Percentiles rank a stretch among this genome's conserved stretches.
phyloP scores from a whole-genome alignment of 805 yeast genomes.

The Wickerhamomyces subpelliculosus region DNA sequence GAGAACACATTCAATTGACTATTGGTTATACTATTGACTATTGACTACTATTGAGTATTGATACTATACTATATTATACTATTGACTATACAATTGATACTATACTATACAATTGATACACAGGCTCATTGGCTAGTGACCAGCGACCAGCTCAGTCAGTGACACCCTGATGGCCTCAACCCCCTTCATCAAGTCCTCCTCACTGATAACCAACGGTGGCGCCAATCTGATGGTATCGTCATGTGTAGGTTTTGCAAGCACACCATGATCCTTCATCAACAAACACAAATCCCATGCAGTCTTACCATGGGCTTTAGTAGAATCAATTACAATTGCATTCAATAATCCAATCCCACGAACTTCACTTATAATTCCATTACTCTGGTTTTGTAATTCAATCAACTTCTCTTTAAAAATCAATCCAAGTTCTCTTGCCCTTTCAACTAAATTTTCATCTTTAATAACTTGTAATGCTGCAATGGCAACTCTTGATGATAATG shows the following conservation, averaged over 20 bases:
- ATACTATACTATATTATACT: no score
- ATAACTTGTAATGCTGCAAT: constrained; percentile 90
- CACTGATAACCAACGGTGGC: constrained; percentile 88
- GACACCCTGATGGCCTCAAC: constrained; percentile 70
- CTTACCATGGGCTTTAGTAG: constrained; percentile 75
- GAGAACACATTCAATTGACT: no score
- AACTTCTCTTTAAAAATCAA: constrained; percentile 57
- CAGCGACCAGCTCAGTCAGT: no score
- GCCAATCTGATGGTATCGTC: constrained; percentile 93
- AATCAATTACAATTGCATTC: constrained; percentile 88
- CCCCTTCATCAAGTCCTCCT: constrained; percentile 80
- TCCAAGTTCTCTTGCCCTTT: constrained; percentile 71
- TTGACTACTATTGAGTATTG: no score
- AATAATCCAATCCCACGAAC: constrained; percentile 71
- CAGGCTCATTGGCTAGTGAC: no score
- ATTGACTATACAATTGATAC: no score
- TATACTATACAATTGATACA: constrained; percentile 4
- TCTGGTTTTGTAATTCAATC: constrained; percentile 41
- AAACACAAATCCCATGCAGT: constrained; percentile 96
- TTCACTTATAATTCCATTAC: constrained; percentile 48
- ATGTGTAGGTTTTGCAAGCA: constrained; percentile 94
- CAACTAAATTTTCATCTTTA: constrained; percentile 77
- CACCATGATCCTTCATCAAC: constrained; percentile 81
- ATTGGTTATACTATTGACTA: no score
- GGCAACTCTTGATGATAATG: constrained; percentile 88